A percentile compares a stretch with the other conserved stretches of the same genome.
phyloP scores from a whole-genome alignment of 345 rosid species.

The Pistacia integerrima region DNA sequence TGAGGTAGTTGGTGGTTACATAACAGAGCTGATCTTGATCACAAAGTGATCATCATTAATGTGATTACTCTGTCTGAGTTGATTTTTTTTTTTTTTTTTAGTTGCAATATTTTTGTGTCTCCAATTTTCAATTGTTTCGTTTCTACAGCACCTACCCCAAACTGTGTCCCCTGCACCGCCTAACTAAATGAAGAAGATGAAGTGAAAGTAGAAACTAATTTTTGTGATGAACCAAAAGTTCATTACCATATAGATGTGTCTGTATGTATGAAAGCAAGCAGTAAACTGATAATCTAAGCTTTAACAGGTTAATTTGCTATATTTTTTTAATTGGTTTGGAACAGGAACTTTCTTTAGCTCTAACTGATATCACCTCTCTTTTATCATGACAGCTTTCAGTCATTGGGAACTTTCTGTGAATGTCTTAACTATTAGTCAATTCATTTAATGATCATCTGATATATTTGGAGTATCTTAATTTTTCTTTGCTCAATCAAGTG shows the following conservation, averaged over 20 bases:
- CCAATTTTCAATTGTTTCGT: background rate
- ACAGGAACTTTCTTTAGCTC: background rate
- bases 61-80: background rate
- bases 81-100: background rate
- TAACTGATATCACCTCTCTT: background rate
- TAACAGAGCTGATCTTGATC: background rate
- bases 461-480: too few species aligned
- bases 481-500: background rate
- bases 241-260: background rate
- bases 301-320: background rate
- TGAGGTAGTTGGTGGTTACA: too few species aligned
- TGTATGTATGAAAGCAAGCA: background rate
- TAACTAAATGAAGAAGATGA: too few species aligned
- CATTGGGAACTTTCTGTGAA: background rate
- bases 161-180: too few species aligned
- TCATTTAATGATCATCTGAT: too few species aligned
- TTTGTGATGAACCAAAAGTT: background rate
- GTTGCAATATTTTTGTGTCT: background rate
- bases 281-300: background rate
- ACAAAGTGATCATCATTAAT: background rate
- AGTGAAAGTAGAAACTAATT: background rate
- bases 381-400: background rate
- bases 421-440: background rate
- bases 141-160: too few species aligned
- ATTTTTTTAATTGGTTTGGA: background rate